Base-by-base conservation (phyloP, 2,329 filamentous ascomycete species). In the Botrytis squamosa region DNA sequence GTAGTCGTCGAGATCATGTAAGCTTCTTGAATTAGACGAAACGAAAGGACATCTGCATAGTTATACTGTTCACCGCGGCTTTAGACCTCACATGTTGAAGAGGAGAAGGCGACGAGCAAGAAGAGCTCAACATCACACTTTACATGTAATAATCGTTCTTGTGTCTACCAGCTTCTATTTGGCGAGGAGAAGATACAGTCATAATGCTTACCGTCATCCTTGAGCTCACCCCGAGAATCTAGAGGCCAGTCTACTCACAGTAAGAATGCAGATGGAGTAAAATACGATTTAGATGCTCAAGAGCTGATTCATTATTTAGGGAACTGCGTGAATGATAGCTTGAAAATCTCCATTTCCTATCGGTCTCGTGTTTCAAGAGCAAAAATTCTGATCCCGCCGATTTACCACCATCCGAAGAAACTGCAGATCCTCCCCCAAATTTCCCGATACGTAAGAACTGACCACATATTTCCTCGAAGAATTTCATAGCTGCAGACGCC, bases 11-110 rank as follows among this genome's bases (percentile, higher is more conserved):
- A 7, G 9, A n/a, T 68, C 12, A 0, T 40, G 25, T 29, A 42
- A 10, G 38, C 9, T 7, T 55, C 33, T 12, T 20, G 1, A 8
- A 8, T 4, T 38, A 40, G 10, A 40, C 12, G 8, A n/a, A 3
- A n/a, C 12, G 9, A 8, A 3, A 4, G 4, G 3, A 38, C n/a
- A 42, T 25, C 0, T 29, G 2, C 4, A 40, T 14, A n/a, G 10
- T 36, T 5, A 4, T 20, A 18, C 3, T 14, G 5, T 20, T n/a
- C 20, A 25, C 1, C n/a, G 1, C 18, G 8, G 25, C 9, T 20
- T 55, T 40, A 4, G 9, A 55, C 1, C 14, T 9, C 7, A 14
- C 5, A 29, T 16, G 22, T 5, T 25, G 25, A 55, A 5, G 22
- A 10, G n/a, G 16, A 0, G 4, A 3, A 25, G 5, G 14, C 9